phyloP scores from a whole-genome alignment of 208 protist genomes.

The Leishmania tropica region DNA sequence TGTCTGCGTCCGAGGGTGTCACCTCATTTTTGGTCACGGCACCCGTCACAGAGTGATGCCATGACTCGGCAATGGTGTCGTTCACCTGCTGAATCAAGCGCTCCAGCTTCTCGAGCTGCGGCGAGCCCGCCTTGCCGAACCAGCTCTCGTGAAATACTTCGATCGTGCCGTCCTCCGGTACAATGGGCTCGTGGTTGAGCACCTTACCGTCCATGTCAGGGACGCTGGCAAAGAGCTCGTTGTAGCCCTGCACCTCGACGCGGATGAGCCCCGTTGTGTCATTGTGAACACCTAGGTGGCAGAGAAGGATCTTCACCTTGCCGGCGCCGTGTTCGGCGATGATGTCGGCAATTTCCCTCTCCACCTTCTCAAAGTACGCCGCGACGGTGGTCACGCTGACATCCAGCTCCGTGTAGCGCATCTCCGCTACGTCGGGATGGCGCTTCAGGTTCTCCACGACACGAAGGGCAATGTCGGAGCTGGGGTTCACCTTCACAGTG shows the following conservation, averaged over 20 bases:
- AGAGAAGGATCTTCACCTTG: conserved; percentile 43
- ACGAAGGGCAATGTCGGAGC: conserved; percentile 36
- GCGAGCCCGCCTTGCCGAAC: conserved; percentile 38
- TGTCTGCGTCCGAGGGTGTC: conserved; percentile 1
- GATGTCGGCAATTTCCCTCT: conserved; percentile 26
- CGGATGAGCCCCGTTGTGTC: conserved; percentile 55
- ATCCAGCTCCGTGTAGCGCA: conserved; percentile 49
- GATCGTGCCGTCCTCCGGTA: conserved; percentile 29
- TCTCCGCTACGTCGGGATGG: conserved; percentile 14
- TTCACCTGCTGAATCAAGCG: conserved; percentile 26
- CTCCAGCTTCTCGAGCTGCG: conserved; percentile 36
- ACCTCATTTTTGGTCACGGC: background rate
- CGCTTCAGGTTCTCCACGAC: conserved; percentile 35
- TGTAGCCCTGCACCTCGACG: conserved; percentile 64
- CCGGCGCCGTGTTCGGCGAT: conserved; percentile 19
- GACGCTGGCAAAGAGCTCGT: conserved; percentile 55
- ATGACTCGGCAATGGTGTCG: conserved; percentile 6
- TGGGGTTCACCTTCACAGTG: conserved; percentile 63
- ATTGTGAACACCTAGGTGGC: conserved; percentile 60
- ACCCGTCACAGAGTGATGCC: background rate
- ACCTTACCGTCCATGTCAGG: conserved; percentile 44
- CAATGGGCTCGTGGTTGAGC: conserved; percentile 60
- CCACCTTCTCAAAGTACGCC: conserved; percentile 53
- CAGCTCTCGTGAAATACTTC: conserved; percentile 37
- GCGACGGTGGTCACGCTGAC: conserved; percentile 39